Evolutionary conservation across 768 basidiomycete genomes (phyloP).

Genomic region (Arthromyces matolae): DNA sequence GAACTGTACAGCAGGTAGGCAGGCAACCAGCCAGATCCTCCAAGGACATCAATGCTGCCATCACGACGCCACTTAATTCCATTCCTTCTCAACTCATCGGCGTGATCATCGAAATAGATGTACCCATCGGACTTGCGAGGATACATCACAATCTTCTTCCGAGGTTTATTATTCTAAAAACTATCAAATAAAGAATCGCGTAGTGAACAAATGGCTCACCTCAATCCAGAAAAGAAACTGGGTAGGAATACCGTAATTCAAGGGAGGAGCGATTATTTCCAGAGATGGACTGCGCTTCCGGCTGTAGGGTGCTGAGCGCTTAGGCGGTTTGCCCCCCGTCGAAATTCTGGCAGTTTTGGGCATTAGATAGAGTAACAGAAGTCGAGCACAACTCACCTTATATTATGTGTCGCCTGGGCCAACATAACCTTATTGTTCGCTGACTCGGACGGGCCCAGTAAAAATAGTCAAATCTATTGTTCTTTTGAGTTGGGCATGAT

Average conservation of each 20-base stretch:
- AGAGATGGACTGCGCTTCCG: background rate
- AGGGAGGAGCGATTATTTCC: background rate
- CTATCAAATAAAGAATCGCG: background rate
- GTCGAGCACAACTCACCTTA: no score
- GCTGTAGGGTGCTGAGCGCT: background rate
- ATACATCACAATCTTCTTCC: background rate
- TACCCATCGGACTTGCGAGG: background rate
- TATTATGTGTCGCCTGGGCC: no score
- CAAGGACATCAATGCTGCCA: background rate
- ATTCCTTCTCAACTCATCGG: background rate
- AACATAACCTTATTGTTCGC: no score
- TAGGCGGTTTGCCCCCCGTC: background rate
- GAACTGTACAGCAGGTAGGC: background rate
- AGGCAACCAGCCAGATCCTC: background rate
- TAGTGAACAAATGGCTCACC: background rate
- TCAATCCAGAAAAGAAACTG: background rate
- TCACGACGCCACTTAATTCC: background rate
- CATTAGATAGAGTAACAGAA: no score
- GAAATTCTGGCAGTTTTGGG: no score
- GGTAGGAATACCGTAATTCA: background rate
- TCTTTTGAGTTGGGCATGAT: no score
- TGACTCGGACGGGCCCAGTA: no score
- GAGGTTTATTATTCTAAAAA: background rate
- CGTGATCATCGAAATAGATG: background rate
- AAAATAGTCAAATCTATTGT: no score